Evolutionary conservation across 805 yeast species (phyloP).

Genomic region (Yamadazyma akitaensis): DNA sequence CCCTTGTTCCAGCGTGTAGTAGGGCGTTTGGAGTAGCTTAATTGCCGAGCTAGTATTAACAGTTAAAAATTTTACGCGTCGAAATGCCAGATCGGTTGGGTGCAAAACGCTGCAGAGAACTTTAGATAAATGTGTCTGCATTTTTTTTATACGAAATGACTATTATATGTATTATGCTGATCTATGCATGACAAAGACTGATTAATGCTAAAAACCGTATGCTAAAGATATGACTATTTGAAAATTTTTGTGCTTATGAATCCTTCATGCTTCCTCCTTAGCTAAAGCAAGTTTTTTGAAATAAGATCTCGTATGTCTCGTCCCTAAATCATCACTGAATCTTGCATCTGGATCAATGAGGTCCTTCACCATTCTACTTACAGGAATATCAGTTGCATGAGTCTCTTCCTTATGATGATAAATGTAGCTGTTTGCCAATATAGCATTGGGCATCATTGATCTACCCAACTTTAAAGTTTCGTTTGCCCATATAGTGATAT

Average conservation of each 20-base stretch:
- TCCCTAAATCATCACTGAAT: slow-evolving; percentile 25
- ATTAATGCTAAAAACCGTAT: not conserved
- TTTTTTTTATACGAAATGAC: not conserved
- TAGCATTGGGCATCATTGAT: slow-evolving; percentile 55
- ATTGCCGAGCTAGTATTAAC: not conserved
- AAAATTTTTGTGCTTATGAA: not conserved
- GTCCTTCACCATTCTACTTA: slow-evolving; percentile 34
- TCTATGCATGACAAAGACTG: not conserved
- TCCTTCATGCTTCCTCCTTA: not conserved
- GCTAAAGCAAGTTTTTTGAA: slow-evolving; percentile 21
- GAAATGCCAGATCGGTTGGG: not conserved
- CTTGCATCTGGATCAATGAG: slow-evolving; percentile 22
- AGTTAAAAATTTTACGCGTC: not conserved
- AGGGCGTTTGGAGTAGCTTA: not conserved
- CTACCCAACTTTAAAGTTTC: slow-evolving; percentile 62
- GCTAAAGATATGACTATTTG: not conserved
- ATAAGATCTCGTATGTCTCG: slow-evolving; percentile 39
- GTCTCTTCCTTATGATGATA: slow-evolving; percentile 25
- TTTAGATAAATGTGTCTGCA: not conserved
- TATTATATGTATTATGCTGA: not conserved
- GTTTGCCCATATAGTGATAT: slow-evolving; percentile 58
- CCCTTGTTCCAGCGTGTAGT: not conserved
- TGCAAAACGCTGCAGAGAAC: not conserved
- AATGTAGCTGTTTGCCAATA: slow-evolving; percentile 35
- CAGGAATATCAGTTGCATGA: slow-evolving; percentile 9